Evolutionary conservation across 148 eudicot genomes (phyloP).

Genomic region (Fallopia convolvulus): DNA sequence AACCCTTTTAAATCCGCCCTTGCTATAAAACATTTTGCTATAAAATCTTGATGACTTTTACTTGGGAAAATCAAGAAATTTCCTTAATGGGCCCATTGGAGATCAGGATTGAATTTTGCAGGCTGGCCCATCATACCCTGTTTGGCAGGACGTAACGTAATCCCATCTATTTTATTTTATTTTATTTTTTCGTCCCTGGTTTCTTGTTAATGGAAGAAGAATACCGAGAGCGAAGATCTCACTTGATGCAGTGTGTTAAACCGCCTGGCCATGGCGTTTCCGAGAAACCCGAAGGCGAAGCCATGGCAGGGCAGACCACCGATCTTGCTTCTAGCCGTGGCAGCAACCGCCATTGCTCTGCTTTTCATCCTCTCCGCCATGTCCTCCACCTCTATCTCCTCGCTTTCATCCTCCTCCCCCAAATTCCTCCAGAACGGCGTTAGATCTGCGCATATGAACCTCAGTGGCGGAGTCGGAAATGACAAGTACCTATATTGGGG

Average conservation of each 20-base stretch:
- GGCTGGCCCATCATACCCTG: neutral
- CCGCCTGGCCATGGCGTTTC: constrained; percentile 47
- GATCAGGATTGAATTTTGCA: neutral
- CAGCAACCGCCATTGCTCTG: constrained; percentile 38
- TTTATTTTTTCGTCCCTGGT: too few species aligned
- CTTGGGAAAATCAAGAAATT: too few species aligned
- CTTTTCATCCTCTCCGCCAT: constrained; percentile 48
- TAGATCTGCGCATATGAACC: constrained; percentile 6
- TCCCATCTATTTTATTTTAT: neutral
- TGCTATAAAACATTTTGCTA: too few species aligned
- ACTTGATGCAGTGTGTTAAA: neutral
- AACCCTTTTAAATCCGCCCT: too few species aligned
- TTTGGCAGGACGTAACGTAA: neutral
- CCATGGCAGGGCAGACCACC: constrained; percentile 43
- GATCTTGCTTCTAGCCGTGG: constrained; percentile 31
- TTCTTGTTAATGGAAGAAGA: neutral
- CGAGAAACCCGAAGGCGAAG: constrained; percentile 35
- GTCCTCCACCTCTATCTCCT: constrained; percentile 29
- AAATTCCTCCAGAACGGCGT: constrained; percentile 11
- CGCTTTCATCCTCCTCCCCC: constrained; percentile 18
- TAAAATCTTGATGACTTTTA: too few species aligned
- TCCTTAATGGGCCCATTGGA: too few species aligned
- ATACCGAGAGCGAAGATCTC: neutral
- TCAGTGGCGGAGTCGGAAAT: neutral
- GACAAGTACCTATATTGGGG: constrained; percentile 87